Evolutionary conservation across 345 rosid genomes (phyloP).

Genomic region (Lumnitzera racemosa): DNA sequence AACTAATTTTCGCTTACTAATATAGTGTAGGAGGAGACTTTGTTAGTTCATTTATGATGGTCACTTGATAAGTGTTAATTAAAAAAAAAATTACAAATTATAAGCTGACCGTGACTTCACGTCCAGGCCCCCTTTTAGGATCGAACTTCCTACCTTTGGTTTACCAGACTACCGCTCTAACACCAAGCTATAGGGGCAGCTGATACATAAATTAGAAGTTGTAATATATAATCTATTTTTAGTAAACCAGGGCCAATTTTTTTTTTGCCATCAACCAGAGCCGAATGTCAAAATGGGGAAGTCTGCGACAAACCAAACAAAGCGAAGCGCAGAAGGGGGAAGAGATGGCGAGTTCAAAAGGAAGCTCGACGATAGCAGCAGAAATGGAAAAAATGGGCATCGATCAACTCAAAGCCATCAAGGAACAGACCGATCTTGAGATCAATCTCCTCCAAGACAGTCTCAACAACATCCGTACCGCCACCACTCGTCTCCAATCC

Average conservation of each 20-base stretch:
- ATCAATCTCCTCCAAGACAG: conserved; percentile 93
- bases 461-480: conserved; percentile 91
- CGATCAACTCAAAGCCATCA: conserved; percentile 79
- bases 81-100: no score
- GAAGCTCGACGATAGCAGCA: conserved; percentile 19
- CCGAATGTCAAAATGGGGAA: not conserved
- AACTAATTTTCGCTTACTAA: no score
- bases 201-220: fast-evolving
- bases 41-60: no score
- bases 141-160: conserved; percentile 83
- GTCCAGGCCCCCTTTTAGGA: conserved; percentile 33
- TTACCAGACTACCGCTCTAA: conserved; percentile 89
- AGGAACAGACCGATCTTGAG: conserved; percentile 85
- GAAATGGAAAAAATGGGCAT: conserved; percentile 80
- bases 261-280: not conserved
- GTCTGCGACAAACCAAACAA: not conserved
- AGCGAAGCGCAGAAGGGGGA: not conserved
- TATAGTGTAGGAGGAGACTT: no score
- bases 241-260: not conserved
- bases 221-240: not conserved
- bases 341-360: conserved; percentile 19
- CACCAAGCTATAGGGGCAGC: conserved; percentile 77
- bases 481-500: conserved; percentile 71
- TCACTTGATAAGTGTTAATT: no score
- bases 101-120: no score